Percentiles rank a stretch among this genome's conserved stretches.
Evolutionary conservation across 768 basidiomycete genomes (phyloP).

Genomic region (Macrolepiota fuliginosa): DNA sequence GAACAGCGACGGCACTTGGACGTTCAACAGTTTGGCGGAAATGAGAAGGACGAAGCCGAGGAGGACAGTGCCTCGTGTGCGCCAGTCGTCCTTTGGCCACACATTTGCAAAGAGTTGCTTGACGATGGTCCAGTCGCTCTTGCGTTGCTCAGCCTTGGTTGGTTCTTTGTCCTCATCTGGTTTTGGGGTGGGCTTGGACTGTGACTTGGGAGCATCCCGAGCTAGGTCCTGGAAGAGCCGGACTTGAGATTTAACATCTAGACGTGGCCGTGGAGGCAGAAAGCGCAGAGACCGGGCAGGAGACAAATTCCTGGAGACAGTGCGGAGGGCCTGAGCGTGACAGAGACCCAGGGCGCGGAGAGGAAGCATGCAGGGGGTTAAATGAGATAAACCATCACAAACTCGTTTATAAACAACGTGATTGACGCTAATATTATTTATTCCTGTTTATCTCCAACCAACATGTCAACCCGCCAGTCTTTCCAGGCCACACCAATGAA

Average conservation of each 20-base stretch:
- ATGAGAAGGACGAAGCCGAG: conserved; percentile 80
- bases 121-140: conserved; percentile 85
- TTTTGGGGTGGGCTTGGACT: not conserved
- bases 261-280: too few relatives aligned
- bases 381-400: too few relatives aligned
- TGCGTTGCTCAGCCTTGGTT: conserved; percentile 51
- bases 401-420: too few relatives aligned
- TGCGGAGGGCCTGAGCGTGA: too few relatives aligned
- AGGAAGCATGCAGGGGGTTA: too few relatives aligned
- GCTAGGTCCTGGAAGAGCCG: not conserved
- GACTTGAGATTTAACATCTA: not conserved
- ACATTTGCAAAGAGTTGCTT: conserved; percentile 82
- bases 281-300: too few relatives aligned
- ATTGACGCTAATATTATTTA: too few relatives aligned
- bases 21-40: conserved; percentile 89
- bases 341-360: too few relatives aligned
- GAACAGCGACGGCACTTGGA: conserved; percentile 97
- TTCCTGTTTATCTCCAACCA: too few relatives aligned
- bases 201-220: not conserved
- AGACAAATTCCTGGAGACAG: too few relatives aligned
- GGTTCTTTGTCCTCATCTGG: conserved; percentile 17
- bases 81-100: conserved; percentile 89
- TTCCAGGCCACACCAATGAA: not conserved
- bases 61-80: conserved; percentile 77
- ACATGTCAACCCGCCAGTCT: too few relatives aligned